Conservation (phyloP, 1,284 basidiomycete species). For the Rhizoctonia solani region DNA sequence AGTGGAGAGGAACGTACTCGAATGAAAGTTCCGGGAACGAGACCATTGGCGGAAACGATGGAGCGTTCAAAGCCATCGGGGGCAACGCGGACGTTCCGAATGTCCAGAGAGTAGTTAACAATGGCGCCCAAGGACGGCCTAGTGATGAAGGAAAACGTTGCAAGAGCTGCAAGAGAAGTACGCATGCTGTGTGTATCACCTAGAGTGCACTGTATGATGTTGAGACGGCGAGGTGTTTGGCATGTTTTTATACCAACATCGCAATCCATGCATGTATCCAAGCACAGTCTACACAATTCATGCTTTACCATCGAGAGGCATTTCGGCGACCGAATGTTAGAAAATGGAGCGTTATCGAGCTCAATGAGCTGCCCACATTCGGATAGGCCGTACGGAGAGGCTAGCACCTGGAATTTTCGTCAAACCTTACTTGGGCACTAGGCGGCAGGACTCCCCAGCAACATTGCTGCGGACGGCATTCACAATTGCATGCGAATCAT, state of each 20-base stretch:
- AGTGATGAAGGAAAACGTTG: too few species aligned
- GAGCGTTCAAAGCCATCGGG: conserved; percentile 15
- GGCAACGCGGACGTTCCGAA: conserved; percentile 1
- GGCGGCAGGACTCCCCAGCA: background rate
- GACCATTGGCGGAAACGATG: background rate
- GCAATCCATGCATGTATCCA: background rate
- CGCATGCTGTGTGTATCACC: background rate
- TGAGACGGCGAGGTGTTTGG: too few species aligned
- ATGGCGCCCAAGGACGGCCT: too few species aligned
- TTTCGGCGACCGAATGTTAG: background rate
- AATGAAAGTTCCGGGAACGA: background rate
- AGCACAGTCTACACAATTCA: background rate
- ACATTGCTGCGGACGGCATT: background rate
- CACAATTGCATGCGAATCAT: too few species aligned
- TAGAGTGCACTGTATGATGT: background rate
- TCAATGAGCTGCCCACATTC: background rate
- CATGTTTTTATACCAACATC: too few species aligned
- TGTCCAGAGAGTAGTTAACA: background rate
- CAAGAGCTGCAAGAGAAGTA: background rate
- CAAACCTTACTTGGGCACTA: background rate
- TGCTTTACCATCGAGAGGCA: background rate
- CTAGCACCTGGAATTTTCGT: background rate
- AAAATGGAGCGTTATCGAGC: background rate
- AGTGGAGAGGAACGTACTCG: background rate
- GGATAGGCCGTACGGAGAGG: background rate